These are phyloP conservation scores for Leccinum ochraceum DNA, from an alignment of 768 basidiomycete genomes.

Conservation along the genomic window DNA sequence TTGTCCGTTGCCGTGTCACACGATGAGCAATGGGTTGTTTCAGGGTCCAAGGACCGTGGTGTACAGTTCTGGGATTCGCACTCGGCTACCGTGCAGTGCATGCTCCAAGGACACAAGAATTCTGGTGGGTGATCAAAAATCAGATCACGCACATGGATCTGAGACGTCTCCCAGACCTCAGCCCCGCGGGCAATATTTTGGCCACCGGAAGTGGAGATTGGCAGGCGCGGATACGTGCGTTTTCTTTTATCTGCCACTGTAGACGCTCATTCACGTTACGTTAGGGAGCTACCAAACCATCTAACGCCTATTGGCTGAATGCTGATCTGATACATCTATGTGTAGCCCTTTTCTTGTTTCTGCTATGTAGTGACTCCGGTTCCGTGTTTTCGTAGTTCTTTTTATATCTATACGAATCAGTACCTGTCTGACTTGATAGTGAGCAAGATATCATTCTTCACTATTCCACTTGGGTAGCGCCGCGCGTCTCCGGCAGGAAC, in stretches of 20 bases:
- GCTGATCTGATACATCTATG: slow-evolving; percentile 19
- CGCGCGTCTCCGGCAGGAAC: too few relatives aligned
- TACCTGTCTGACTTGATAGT: slow-evolving; percentile 9
- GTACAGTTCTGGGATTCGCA: slow-evolving; percentile 93
- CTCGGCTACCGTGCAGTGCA: slow-evolving; percentile 80
- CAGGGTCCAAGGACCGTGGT: slow-evolving; percentile 93
- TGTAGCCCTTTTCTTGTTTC: slow-evolving; percentile 34
- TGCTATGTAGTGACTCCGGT: slow-evolving; percentile 22
- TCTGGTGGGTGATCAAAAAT: slow-evolving; percentile 46
- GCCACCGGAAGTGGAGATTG: slow-evolving; percentile 75
- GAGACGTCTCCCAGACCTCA: slow-evolving; percentile 47
- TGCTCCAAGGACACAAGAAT: slow-evolving; percentile 81
- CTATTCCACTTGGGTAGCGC: slow-evolving; percentile 1
- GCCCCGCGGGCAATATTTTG: slow-evolving; percentile 57
- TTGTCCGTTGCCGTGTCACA: slow-evolving; percentile 82
- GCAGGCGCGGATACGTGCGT: slow-evolving; percentile 68
- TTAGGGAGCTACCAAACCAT: slow-evolving; percentile 35
- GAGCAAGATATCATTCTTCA: slow-evolving; percentile 8
- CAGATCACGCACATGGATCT: slow-evolving; percentile 7
- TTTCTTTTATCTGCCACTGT: not conserved
- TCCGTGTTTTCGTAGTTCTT: slow-evolving; percentile 11
- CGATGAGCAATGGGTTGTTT: slow-evolving; percentile 94
- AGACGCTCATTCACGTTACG: slow-evolving; percentile 8
- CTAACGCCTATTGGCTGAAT: slow-evolving; percentile 16
- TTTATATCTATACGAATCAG: slow-evolving; percentile 27